A percentile compares a stretch with the other conserved stretches of the same genome.
phyloP scores from a whole-genome alignment of 345 rosid genomes.

The Camelina hispida region DNA sequence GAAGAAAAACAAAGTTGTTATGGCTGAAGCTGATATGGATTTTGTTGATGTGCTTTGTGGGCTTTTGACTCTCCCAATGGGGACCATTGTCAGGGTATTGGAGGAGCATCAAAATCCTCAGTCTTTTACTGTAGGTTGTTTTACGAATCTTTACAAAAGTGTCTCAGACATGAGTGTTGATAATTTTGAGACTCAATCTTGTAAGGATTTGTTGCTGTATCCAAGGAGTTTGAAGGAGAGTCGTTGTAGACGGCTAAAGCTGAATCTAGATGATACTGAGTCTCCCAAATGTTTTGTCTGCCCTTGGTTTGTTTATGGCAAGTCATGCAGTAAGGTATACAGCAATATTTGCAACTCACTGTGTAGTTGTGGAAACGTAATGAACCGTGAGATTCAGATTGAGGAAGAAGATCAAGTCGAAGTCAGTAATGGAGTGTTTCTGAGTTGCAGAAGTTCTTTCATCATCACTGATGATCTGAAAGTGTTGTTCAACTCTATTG shows the following conservation, averaged over 20 bases:
- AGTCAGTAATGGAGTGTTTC: slow-evolving; percentile 27
- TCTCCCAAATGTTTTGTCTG: slow-evolving; percentile 21
- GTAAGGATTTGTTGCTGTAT: slow-evolving; percentile 28
- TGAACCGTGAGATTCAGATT: not conserved
- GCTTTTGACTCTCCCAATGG: slow-evolving; percentile 37
- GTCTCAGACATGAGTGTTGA: slow-evolving; percentile 21
- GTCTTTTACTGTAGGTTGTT: slow-evolving; percentile 21
- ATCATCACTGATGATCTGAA: slow-evolving; percentile 39
- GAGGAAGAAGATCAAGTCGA: not conserved
- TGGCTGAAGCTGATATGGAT: slow-evolving; percentile 39
- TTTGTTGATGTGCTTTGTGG: slow-evolving; percentile 38
- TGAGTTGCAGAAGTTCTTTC: slow-evolving; percentile 10
- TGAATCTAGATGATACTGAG: slow-evolving; percentile 21
- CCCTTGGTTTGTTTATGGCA: not conserved
- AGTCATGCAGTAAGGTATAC: slow-evolving; percentile 7
- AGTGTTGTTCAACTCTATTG: slow-evolving; percentile 19
- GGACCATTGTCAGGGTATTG: slow-evolving; percentile 30
- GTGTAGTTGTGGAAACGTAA: slow-evolving; percentile 10
- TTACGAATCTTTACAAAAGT: slow-evolving; percentile 32
- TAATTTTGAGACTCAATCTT: slow-evolving; percentile 12
- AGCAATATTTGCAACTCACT: not conserved
- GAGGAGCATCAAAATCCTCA: slow-evolving; percentile 11
- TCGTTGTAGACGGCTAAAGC: slow-evolving; percentile 12
- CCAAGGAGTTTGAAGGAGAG: slow-evolving; percentile 32
- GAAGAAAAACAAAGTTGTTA: slow-evolving; percentile 31